phyloP scores from a whole-genome alignment of 2,329 filamentous ascomycete genomes.

The Xylogone sp. region DNA sequence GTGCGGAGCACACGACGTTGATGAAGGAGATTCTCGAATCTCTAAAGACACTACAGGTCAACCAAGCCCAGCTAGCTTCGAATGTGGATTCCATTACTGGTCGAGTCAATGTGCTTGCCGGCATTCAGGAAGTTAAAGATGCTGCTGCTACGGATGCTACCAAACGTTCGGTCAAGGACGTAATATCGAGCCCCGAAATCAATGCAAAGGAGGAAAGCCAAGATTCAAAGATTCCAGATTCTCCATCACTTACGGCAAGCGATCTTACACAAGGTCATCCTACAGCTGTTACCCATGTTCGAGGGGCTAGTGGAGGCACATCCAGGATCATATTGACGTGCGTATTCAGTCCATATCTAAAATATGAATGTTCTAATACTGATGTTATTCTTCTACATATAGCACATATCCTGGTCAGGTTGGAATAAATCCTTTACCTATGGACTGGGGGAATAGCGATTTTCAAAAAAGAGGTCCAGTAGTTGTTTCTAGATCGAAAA shows the following conservation, averaged over 20 bases:
- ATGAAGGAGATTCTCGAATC: conserved; percentile 52
- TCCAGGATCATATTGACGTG: conserved; percentile 64
- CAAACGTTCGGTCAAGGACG: conserved; percentile 2
- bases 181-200: conserved; percentile 3
- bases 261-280: conserved; percentile 12
- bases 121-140: conserved; percentile 53
- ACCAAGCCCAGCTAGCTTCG: conserved; percentile 50
- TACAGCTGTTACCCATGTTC: conserved; percentile 13
- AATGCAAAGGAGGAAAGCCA: conserved; percentile 8
- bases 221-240: conserved; percentile 22
- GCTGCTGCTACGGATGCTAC: conserved; percentile 30
- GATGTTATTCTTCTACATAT: conserved; percentile 12
- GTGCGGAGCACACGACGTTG: conserved; percentile 25
- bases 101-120: conserved; percentile 56
- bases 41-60: conserved; percentile 51
- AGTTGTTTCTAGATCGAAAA: conserved; percentile 73
- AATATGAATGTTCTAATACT: conserved; percentile 2
- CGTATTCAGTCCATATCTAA: conserved; percentile 9
- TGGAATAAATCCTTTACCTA: conserved; percentile 83
- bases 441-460: conserved; percentile 83
- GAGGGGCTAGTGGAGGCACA: conserved; percentile 35
- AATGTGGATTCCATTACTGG: conserved; percentile 58
- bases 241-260: conserved; percentile 25
- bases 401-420: conserved; percentile 90
- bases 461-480: conserved; percentile 77